Evolutionary conservation across 176 grass and related monocot genomes (phyloP), one percentile per base, ranked within the genome.

Genomic region (Luzula sylvatica): DNA sequence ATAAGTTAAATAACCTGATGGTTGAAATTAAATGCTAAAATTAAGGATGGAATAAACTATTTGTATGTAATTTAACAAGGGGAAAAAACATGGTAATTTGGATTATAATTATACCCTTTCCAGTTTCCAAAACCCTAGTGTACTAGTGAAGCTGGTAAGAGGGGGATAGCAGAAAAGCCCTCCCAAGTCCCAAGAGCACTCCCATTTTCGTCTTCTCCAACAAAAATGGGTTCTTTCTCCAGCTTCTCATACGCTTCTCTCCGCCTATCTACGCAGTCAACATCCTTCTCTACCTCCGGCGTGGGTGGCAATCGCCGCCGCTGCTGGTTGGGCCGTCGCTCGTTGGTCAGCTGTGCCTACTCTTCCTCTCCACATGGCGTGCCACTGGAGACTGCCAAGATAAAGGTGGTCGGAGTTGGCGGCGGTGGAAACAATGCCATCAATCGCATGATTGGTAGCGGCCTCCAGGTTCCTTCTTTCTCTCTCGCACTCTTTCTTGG

Each of bases 391-490:
- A 65, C 78, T 15, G 93, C 93, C 22, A 74, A 68, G 72, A 98
- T 98, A 50, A 98, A 92, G 71, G 86, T 92, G 52, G 72, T 92
- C 21, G 86, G 82, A 15, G 82, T 98, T 23, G 86, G 93, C 5
- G 86, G 93, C 40, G 93, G 86, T 26, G 93, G 82, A 38, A 98
- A 98, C 65, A 98, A 98, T 61, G 86, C 82, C 13, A 78, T 98
- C 55, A 98, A 98, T 66, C 81, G 86, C 35, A 98, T 98, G 86
- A 98, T 98, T 52, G 93, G 82, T 26, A 98, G 82, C 52, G 86
- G 86, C 1, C 82, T 98, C 18, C 78, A 98, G 86, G 93, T 98
- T 61, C 6, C 56, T 23, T 56, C 35, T 57, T 22, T 53, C 25
- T 20, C 1, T 29, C 51, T 20, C 38, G 18, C 12, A 23, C 52